Percentiles rank a stretch among this genome's conserved stretches.
Conservation (phyloP, 2,329 filamentous ascomycete species). For the Neonectria ditissima region DNA sequence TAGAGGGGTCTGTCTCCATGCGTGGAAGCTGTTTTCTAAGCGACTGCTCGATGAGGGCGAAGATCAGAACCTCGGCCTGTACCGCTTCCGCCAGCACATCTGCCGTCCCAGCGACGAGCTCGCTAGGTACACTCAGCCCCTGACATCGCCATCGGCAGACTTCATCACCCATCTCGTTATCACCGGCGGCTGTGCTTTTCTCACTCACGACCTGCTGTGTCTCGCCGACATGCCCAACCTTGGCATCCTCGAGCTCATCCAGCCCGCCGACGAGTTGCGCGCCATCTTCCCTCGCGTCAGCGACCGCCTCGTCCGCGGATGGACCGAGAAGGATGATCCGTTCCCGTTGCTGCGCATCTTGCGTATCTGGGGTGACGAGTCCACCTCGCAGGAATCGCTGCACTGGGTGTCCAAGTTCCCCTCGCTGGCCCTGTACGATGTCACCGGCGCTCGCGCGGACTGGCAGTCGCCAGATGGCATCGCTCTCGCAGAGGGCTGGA, state of each 20-base stretch:
- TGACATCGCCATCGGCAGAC: slow-evolving; percentile 51
- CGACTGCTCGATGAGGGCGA: slow-evolving; percentile 48
- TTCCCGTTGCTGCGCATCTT: slow-evolving; percentile 63
- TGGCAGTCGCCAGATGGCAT: slow-evolving; percentile 48
- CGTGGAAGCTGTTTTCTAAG: slow-evolving; percentile 55
- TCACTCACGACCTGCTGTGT: slow-evolving; percentile 54
- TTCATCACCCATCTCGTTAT: slow-evolving; percentile 58
- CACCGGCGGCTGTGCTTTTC: slow-evolving; percentile 51
- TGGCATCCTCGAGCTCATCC: slow-evolving; percentile 60
- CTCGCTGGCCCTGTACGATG: slow-evolving; percentile 58
- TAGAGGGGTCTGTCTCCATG: slow-evolving; percentile 54
- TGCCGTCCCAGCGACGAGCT: slow-evolving; percentile 52
- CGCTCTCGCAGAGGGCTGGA: slow-evolving; percentile 51
- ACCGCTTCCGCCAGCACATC: slow-evolving; percentile 55
- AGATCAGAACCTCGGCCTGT: slow-evolving; percentile 51
- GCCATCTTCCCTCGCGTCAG: slow-evolving; percentile 53
- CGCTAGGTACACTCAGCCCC: slow-evolving; percentile 51
- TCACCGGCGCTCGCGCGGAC: slow-evolving; percentile 51
- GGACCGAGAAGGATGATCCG: slow-evolving; percentile 54
- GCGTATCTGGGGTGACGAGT: slow-evolving; percentile 57
- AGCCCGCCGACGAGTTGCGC: slow-evolving; percentile 48
- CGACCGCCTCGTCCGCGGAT: slow-evolving; percentile 60
- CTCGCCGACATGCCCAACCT: slow-evolving; percentile 60
- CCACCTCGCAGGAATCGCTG: slow-evolving; percentile 55
- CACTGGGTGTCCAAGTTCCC: slow-evolving; percentile 57